phyloP scores from a whole-genome alignment of 192 early-diverging fungal genomes.

The Rhizophagus clarus region DNA sequence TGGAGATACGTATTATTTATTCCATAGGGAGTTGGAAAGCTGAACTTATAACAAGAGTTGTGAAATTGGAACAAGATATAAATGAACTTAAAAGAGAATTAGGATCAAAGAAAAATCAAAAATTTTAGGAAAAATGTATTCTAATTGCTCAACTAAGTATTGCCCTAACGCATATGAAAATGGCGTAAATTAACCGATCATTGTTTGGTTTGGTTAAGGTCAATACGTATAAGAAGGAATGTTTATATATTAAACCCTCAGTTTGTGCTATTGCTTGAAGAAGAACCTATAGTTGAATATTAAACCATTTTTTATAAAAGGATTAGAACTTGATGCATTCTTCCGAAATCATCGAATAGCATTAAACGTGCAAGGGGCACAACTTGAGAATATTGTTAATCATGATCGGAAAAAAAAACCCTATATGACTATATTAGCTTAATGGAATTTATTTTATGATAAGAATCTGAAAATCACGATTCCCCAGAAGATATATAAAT shows the following conservation, averaged over 20 bases:
- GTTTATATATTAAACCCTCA: too few species aligned
- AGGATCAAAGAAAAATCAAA: slow-evolving; percentile 7
- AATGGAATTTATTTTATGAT: too few species aligned
- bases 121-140: slow-evolving; percentile 21
- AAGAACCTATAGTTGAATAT: slow-evolving; percentile 10
- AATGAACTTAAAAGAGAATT: slow-evolving; percentile 20
- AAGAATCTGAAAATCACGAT: too few species aligned
- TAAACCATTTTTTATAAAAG: slow-evolving; percentile 1
- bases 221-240: too few species aligned
- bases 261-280: slow-evolving; percentile 11
- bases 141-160: slow-evolving; percentile 13
- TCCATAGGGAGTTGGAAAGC: too few species aligned
- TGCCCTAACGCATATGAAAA: too few species aligned
- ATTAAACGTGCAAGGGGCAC: slow-evolving; percentile 18
- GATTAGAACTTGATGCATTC: slow-evolving; percentile 25
- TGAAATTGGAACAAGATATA: slow-evolving; percentile 6
- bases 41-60: not conserved
- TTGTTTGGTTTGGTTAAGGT: too few species aligned
- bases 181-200: too few species aligned
- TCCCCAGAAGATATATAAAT: too few species aligned
- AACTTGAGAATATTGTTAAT: not conserved
- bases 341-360: slow-evolving; percentile 10
- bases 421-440: too few species aligned
- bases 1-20: too few species aligned
- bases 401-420: too few species aligned